These are phyloP conservation scores for Aphanomyces invadans DNA, from an alignment of 352 stramenopile genomes.

Conservation along the genomic window DNA sequence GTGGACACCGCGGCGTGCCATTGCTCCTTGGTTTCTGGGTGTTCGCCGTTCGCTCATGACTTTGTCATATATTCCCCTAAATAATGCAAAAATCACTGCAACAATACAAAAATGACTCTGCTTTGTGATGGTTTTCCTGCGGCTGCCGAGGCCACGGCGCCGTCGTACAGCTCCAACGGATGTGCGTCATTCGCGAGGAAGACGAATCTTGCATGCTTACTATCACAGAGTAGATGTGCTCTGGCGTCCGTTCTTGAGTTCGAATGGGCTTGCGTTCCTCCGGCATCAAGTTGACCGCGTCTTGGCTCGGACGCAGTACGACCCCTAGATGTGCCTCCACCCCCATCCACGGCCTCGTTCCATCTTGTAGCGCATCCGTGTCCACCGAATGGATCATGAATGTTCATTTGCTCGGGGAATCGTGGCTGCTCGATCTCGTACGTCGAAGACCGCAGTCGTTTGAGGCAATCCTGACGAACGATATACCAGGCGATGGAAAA, in stretches of 20 bases:
- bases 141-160: not conserved
- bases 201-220: not conserved
- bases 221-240: conserved; percentile 10
- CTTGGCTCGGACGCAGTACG: not conserved
- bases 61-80: too few species aligned
- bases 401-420: conserved; percentile 16
- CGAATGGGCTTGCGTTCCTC: not conserved
- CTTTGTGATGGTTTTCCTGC: not conserved
- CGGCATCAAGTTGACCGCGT: conserved; percentile 11
- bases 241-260: conserved; percentile 9
- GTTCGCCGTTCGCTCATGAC: too few species aligned
- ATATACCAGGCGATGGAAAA: not conserved
- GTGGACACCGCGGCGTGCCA: too few species aligned
- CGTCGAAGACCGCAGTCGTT: too few species aligned
- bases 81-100: too few species aligned
- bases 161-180: not conserved
- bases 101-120: too few species aligned
- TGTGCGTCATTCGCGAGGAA: not conserved
- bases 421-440: conserved; percentile 21
- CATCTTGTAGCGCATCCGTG: conserved; percentile 10
- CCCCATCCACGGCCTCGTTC: too few species aligned
- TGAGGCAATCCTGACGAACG: not conserved
- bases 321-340: too few species aligned
- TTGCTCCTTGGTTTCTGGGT: too few species aligned
- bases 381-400: conserved; percentile 25